Evolutionary conservation across 148 eudicot species (phyloP).

Genomic region (Camellia japonica): DNA sequence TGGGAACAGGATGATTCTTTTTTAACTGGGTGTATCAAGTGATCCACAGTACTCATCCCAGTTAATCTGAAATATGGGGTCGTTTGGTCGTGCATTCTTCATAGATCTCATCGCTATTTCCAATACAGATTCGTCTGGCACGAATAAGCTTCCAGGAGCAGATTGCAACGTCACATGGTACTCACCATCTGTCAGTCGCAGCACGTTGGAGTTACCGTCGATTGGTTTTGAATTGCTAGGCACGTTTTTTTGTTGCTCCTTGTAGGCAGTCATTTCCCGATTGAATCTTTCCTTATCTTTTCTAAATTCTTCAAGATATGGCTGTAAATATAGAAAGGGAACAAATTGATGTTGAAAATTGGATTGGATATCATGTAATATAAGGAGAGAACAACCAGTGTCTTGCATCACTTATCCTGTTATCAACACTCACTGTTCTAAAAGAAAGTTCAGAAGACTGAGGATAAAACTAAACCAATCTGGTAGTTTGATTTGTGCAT

Average conservation of each 20-base stretch:
- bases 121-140: conserved; percentile 30
- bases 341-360: not conserved
- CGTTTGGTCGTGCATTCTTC: conserved; percentile 31
- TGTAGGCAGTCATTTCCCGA: conserved; percentile 30
- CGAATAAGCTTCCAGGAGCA: conserved; percentile 15
- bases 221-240: conserved; percentile 8
- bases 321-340: conserved; percentile 25
- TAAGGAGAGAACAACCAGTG: not conserved
- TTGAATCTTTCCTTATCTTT: conserved; percentile 41
- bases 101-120: conserved; percentile 20
- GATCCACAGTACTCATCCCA: conserved; percentile 27
- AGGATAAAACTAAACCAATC: no score
- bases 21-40: conserved; percentile 9
- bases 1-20: not conserved
- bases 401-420: no score
- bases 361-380: not conserved
- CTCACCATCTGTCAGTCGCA: conserved; percentile 27
- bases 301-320: conserved; percentile 38
- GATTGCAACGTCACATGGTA: conserved; percentile 31
- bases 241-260: not conserved
- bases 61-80: conserved; percentile 35
- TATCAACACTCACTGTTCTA: no score
- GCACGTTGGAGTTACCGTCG: conserved; percentile 10
- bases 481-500: no score
- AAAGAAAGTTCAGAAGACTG: no score